These are phyloP conservation scores for Globisporangium megalacanthum DNA, from an alignment of 352 stramenopile genomes.

Conservation along the genomic window DNA sequence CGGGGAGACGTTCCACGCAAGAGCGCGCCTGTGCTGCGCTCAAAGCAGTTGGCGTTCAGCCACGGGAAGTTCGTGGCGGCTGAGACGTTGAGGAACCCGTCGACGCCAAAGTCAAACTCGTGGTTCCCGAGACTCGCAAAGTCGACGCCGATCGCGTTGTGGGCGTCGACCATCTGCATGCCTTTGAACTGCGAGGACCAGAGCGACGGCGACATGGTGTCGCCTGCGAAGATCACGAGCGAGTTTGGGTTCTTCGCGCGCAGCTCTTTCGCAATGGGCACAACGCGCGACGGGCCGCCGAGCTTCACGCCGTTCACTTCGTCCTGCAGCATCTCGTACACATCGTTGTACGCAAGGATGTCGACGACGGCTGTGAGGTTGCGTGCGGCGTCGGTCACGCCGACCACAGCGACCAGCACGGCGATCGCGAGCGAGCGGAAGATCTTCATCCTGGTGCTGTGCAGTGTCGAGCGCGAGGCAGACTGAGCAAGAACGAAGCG, in stretches of 20 bases:
- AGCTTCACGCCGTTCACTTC: constrained; percentile 54
- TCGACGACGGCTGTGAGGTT: constrained; percentile 46
- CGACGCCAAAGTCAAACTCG: constrained; percentile 77
- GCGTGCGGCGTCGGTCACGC: constrained; percentile 16
- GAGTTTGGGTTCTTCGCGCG: constrained; percentile 48
- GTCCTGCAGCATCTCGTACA: constrained; percentile 77
- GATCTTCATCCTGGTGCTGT: constrained; percentile 21
- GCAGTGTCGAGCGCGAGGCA: background rate
- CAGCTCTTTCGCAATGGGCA: constrained; percentile 61
- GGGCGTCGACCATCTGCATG: constrained; percentile 72
- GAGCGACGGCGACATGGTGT: constrained; percentile 80
- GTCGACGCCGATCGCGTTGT: constrained; percentile 72
- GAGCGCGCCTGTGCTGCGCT: constrained; percentile 32
- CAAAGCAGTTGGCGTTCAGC: constrained; percentile 75
- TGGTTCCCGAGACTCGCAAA: constrained; percentile 74
- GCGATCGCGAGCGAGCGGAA: constrained; percentile 21
- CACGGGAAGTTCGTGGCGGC: constrained; percentile 51
- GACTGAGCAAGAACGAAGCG: no score
- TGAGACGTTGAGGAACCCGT: constrained; percentile 70
- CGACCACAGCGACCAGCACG: constrained; percentile 18
- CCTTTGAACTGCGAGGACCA: constrained; percentile 78
- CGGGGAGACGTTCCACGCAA: constrained; percentile 47
- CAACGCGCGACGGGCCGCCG: constrained; percentile 66
- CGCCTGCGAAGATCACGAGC: constrained; percentile 71
- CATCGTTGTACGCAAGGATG: constrained; percentile 73